Evolutionary conservation across 2,329 filamentous ascomycete species (phyloP).

Genomic region (Paracorniculantispora psalliotae): DNA sequence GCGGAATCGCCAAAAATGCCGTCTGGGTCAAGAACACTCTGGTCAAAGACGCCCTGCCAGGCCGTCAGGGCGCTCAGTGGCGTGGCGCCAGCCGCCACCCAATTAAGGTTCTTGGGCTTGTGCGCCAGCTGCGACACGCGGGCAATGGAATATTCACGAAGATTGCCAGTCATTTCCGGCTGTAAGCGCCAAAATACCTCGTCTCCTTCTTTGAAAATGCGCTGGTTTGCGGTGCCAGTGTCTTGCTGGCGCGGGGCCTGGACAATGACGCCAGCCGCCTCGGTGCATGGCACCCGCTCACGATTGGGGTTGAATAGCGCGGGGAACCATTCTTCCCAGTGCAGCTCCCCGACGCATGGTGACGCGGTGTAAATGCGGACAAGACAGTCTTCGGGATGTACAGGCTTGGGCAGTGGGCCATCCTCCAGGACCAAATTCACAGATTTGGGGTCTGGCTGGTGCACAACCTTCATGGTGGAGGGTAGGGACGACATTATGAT

Average conservation of each 20-base stretch:
- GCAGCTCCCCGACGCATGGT: conserved; percentile 29
- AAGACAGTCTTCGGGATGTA: conserved; percentile 23
- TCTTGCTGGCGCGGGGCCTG: conserved; percentile 16
- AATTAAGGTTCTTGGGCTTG: conserved; percentile 14
- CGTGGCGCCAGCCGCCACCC: conserved; percentile 26
- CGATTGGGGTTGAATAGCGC: conserved; percentile 19
- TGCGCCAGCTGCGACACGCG: conserved; percentile 26
- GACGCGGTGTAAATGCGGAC: conserved; percentile 30
- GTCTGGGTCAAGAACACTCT: conserved; percentile 26
- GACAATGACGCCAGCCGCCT: conserved; percentile 35
- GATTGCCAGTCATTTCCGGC: conserved; percentile 24
- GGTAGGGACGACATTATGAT: conserved; percentile 15
- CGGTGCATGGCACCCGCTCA: conserved; percentile 31
- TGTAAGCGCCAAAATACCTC: conserved; percentile 30
- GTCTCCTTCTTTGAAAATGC: conserved; percentile 29
- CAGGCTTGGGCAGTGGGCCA: conserved; percentile 20
- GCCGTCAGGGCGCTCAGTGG: conserved; percentile 34
- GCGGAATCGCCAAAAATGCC: conserved; percentile 24
- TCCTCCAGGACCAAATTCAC: conserved; percentile 17
- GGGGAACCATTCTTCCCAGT: conserved; percentile 25
- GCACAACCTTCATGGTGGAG: conserved; percentile 20
- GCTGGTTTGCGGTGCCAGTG: background rate
- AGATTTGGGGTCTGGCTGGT: conserved; percentile 21
- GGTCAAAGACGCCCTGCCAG: conserved; percentile 32
- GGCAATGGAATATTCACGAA: conserved; percentile 30